A percentile compares a stretch with the other conserved stretches of the same genome.
phyloP scores from a whole-genome alignment of 306 rosid genomes.

The Malus sieversii region DNA sequence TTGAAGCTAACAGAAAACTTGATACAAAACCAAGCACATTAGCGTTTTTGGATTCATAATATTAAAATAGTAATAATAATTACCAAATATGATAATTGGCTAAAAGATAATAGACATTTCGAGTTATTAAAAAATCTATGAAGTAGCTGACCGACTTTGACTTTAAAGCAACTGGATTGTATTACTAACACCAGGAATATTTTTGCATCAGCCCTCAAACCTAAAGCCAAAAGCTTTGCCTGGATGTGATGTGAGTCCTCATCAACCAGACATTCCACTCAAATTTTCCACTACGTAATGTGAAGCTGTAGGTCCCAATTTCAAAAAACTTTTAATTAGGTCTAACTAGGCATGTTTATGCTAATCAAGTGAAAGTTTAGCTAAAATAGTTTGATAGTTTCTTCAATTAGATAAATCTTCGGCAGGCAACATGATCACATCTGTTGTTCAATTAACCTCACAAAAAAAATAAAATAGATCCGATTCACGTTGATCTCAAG shows the following conservation, averaged over 20 bases:
- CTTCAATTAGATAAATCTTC: background rate
- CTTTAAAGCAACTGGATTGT: background rate
- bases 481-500: too few relatives aligned
- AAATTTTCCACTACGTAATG: background rate
- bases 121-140: background rate
- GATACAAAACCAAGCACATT: fast-evolving
- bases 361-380: background rate
- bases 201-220: background rate
- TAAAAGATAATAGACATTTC: background rate
- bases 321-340: background rate
- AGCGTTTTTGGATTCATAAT: too few relatives aligned
- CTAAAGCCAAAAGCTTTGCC: background rate
- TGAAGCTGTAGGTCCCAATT: background rate
- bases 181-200: background rate
- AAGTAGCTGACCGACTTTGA: background rate
- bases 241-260: background rate
- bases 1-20: too few relatives aligned
- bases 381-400: background rate
- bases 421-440: background rate
- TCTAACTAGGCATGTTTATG: background rate
- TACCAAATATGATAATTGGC: background rate
- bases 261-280: background rate
- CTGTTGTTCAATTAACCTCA: too few relatives aligned
- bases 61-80: too few relatives aligned
- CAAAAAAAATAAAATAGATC: background rate